Evolutionary conservation across 2,329 filamentous ascomycete species (phyloP).

Genomic region (Myriangium duriaei): DNA sequence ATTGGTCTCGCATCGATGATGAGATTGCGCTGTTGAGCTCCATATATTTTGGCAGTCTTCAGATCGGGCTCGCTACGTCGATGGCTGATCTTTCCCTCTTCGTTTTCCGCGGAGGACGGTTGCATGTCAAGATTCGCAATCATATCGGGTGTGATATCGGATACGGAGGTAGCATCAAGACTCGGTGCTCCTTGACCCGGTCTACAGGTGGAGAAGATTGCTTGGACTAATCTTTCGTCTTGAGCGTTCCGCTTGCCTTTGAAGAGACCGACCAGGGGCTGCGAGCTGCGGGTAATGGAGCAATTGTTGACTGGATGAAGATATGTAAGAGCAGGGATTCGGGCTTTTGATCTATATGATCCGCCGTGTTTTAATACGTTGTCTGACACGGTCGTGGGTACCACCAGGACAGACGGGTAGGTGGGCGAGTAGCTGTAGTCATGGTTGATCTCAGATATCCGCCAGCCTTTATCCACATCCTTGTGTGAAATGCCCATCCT

Average conservation of each 20-base stretch:
- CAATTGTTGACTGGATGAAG: slow-evolving; percentile 96
- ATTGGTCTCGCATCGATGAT: slow-evolving; percentile 93
- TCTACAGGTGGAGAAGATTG: slow-evolving; percentile 69
- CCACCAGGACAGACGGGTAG: slow-evolving; percentile 73
- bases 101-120: background rate
- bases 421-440: slow-evolving; percentile 89
- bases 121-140: slow-evolving; percentile 2
- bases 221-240: slow-evolving; percentile 83
- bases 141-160: slow-evolving; percentile 7
- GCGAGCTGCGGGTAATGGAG: slow-evolving; percentile 87
- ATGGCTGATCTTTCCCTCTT: slow-evolving; percentile 3
- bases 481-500: slow-evolving; percentile 80
- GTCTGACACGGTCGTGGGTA: slow-evolving; percentile 86
- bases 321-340: slow-evolving; percentile 84
- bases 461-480: slow-evolving; percentile 68
- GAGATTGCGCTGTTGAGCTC: slow-evolving; percentile 82
- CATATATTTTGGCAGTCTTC: slow-evolving; percentile 46
- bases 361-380: slow-evolving; percentile 90
- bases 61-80: slow-evolving; percentile 8
- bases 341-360: slow-evolving; percentile 73
- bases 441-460: slow-evolving; percentile 76
- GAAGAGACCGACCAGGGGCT: slow-evolving; percentile 75
- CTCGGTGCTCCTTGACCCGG: slow-evolving; percentile 10
- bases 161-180: slow-evolving; percentile 9
- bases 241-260: slow-evolving; percentile 77